phyloP scores from a whole-genome alignment of 331 rosid genomes.

The Quercus lobata region DNA sequence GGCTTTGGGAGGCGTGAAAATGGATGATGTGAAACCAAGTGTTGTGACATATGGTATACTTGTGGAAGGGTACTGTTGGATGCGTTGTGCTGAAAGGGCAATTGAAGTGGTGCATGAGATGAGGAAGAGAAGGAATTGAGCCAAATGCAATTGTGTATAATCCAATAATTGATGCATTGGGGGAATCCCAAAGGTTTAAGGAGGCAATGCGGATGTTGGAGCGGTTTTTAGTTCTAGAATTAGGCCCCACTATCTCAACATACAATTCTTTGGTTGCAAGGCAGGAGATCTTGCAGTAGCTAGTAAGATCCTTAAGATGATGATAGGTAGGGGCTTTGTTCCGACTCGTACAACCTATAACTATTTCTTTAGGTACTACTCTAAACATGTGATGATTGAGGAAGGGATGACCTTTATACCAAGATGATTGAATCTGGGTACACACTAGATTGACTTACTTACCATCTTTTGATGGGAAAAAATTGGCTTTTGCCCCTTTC shows the following conservation, averaged over 20 bases:
- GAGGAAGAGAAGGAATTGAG: conserved; percentile 59
- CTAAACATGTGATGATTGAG: conserved; percentile 67
- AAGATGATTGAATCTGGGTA: conserved; percentile 83
- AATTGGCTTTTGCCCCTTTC: too few species aligned
- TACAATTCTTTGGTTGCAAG: conserved; percentile 82
- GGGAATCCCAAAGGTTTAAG: conserved; percentile 71
- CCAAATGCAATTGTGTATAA: conserved; percentile 78
- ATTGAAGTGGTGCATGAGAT: conserved; percentile 67
- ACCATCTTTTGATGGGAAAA: conserved; percentile 58
- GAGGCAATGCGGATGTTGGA: conserved; percentile 87
- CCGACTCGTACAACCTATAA: conserved; percentile 82
- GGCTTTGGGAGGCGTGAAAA: conserved; percentile 73
- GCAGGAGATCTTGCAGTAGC: conserved; percentile 79
- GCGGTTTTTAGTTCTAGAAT: conserved; percentile 61
- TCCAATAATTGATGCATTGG: conserved; percentile 79
- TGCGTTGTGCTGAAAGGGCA: conserved; percentile 66
- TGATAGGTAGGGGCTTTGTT: conserved; percentile 62
- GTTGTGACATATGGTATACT: conserved; percentile 90
- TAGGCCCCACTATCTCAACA: conserved; percentile 78
- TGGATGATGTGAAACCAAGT: conserved; percentile 56
- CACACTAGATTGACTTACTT: conserved; percentile 68
- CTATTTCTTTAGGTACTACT: conserved; percentile 76
- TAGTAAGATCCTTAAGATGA: conserved; percentile 78
- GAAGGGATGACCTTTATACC: conserved; percentile 83
- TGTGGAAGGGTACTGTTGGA: conserved; percentile 82